Evolutionary conservation across 345 rosid species (phyloP), one percentile per base, ranked within the genome.

Genomic region (Dimocarpus longan): DNA sequence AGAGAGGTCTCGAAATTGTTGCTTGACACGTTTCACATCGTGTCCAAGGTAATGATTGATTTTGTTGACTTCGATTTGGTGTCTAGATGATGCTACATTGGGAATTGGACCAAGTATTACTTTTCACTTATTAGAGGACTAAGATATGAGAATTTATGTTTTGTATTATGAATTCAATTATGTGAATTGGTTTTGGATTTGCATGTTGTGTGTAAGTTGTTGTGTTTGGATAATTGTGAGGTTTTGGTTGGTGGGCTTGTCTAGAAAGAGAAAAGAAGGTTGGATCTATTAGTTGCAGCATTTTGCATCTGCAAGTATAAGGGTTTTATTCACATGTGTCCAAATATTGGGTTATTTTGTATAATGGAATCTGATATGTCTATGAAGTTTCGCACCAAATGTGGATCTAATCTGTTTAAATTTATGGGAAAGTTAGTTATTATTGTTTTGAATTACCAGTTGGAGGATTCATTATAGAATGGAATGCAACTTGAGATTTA

Each of bases 21-120:
- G 86, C 89, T 96, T 37, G 98, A 96, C 80, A 93, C 94, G 3
- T 96, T 96, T 82, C 99, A 96, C 74, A 95, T 96, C 16, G 98
- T 96, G 15, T 96, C 98, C 32, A 96, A 94, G 98, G 97, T 92
- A 65, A 42, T 4, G 46, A 18, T 7, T 43, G 54, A 5, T 44
- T 5, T 68, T 42, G 0, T 40, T n/a, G 5, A 3, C 57, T 8
- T 4, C 21, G 11, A 44, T 69, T 48, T 8, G 13, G n/a, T 59
- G 6, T 7, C 26, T 59, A 59, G 28, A 21, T 21, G 21, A 21
- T 59, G 64, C 64, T 21, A 59, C 57, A 16, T 52, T 52, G 57
- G 57, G 57, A 52, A 52, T 52, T 52, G 57, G 57, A 52, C 4
- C 57, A 52, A 52, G 56, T 50, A 50, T 50, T 50, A 13, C 57